phyloP scores from a whole-genome alignment of 495 filamentous ascomycete species.

The Astrothelium subdiscretum region DNA sequence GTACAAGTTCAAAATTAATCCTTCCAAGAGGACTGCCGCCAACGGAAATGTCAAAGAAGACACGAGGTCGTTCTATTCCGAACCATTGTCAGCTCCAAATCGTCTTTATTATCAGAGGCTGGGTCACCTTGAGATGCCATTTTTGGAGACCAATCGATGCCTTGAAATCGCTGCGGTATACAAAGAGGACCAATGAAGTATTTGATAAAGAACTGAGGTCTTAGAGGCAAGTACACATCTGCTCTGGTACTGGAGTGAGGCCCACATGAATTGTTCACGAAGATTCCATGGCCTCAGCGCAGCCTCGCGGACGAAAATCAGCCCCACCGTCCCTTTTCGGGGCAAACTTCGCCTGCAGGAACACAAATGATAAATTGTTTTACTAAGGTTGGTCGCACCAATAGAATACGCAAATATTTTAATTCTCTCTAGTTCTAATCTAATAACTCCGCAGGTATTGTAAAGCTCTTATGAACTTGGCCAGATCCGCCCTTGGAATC shows the following conservation, averaged over 20 bases:
- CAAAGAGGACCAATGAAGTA: not conserved
- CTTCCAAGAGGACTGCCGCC: slow-evolving; percentile 10
- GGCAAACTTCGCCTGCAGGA: not conserved
- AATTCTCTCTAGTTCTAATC: slow-evolving; percentile 3
- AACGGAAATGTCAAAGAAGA: slow-evolving; percentile 20
- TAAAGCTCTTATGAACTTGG: slow-evolving; percentile 16
- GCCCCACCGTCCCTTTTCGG: not conserved
- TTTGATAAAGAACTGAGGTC: not conserved
- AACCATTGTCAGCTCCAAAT: not conserved
- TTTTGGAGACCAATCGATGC: not conserved
- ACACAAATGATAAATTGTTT: not conserved
- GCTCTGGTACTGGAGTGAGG: not conserved
- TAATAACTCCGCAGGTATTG: slow-evolving; percentile 14
- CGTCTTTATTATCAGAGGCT: too few relatives aligned
- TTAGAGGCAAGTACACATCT: not conserved
- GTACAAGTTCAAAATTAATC: slow-evolving; percentile 16
- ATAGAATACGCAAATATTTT: not conserved
- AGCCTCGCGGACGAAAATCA: not conserved
- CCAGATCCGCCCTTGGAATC: slow-evolving; percentile 2
- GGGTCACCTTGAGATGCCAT: not conserved
- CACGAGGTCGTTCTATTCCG: slow-evolving; percentile 10
- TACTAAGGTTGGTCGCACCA: too few relatives aligned
- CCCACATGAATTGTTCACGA: not conserved
- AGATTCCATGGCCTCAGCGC: slow-evolving; percentile 1
- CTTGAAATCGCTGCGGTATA: too few relatives aligned